Conservation (phyloP, 1,139 yeast genomes). For the Meyerozyma smithsonii region DNA sequence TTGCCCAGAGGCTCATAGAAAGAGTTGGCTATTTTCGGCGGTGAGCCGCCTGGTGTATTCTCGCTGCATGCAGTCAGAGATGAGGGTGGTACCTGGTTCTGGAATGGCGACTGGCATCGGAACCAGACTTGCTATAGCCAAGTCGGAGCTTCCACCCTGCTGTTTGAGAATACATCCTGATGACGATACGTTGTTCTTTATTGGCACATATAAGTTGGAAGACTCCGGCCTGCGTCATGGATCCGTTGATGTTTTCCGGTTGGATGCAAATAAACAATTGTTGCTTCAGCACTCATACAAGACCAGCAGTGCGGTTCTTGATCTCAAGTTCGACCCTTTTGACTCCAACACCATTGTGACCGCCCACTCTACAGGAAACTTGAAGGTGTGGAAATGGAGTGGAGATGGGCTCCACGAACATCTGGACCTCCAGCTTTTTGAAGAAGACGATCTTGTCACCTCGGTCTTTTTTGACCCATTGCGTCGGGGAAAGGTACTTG, state of each 20-base stretch:
- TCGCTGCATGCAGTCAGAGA: neutral
- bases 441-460: slow-evolving; percentile 51
- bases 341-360: slow-evolving; percentile 47
- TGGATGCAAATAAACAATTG: slow-evolving; percentile 16
- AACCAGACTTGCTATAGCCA: slow-evolving; percentile 21
- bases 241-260: slow-evolving; percentile 57
- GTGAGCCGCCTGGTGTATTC: neutral
- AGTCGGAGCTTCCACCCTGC: slow-evolving; percentile 75
- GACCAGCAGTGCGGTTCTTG: slow-evolving; percentile 68
- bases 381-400: slow-evolving; percentile 55
- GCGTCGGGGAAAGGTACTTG: slow-evolving; percentile 27
- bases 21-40: neutral
- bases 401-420: slow-evolving; percentile 11
- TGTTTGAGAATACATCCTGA: slow-evolving; percentile 58
- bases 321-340: slow-evolving; percentile 60
- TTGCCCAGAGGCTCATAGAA: slow-evolving; percentile 33
- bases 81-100: neutral
- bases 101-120: slow-evolving; percentile 1
- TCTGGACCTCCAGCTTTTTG: slow-evolving; percentile 34
- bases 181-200: slow-evolving; percentile 42
- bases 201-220: slow-evolving; percentile 79
- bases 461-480: slow-evolving; percentile 59
- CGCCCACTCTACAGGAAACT: slow-evolving; percentile 78
- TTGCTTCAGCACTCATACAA: slow-evolving; percentile 19
- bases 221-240: slow-evolving; percentile 63